A percentile compares a stretch with the other conserved stretches of the same genome.
Conservation (phyloP, 1,284 basidiomycete genomes). For the Sanghuangporus weigelae region DNA sequence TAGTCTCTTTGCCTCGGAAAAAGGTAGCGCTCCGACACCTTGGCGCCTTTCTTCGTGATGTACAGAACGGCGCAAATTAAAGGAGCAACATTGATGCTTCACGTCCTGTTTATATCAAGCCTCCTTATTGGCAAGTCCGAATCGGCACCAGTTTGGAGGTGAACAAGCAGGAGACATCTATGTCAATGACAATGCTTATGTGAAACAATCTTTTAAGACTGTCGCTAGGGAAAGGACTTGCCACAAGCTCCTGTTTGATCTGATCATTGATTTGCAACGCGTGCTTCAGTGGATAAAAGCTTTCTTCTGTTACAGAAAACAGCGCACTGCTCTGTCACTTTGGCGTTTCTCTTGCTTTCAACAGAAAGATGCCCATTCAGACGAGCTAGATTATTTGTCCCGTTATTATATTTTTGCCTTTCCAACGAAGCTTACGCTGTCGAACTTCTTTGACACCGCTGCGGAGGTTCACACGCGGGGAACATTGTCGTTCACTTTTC, state of each 20-base stretch:
- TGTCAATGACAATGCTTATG: neutral
- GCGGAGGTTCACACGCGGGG: constrained; percentile 55
- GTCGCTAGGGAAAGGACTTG: no score
- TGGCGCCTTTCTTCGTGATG: neutral
- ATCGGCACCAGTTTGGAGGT: neutral
- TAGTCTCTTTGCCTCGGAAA: neutral
- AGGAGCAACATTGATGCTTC: neutral
- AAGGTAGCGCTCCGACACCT: neutral
- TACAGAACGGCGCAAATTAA: neutral
- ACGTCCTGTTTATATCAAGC: neutral
- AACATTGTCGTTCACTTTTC: constrained; percentile 32
- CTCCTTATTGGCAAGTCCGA: neutral
- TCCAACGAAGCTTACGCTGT: constrained; percentile 28
- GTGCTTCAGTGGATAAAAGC: neutral
- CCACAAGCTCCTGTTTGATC: no score
- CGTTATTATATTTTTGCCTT: constrained; percentile 42
- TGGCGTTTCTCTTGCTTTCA: constrained; percentile 58
- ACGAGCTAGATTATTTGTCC: constrained; percentile 59
- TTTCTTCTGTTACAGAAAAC: neutral
- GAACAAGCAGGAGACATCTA: neutral
- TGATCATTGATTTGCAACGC: no score
- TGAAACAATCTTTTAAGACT: no score
- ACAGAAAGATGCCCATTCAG: constrained; percentile 79
- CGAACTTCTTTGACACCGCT: constrained; percentile 27
- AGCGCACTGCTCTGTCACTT: constrained; percentile 53